Percentiles rank a stretch among this genome's conserved stretches.
Conservation (phyloP, 1,139 yeast species). For the Hyphopichia pseudoburtonii region DNA sequence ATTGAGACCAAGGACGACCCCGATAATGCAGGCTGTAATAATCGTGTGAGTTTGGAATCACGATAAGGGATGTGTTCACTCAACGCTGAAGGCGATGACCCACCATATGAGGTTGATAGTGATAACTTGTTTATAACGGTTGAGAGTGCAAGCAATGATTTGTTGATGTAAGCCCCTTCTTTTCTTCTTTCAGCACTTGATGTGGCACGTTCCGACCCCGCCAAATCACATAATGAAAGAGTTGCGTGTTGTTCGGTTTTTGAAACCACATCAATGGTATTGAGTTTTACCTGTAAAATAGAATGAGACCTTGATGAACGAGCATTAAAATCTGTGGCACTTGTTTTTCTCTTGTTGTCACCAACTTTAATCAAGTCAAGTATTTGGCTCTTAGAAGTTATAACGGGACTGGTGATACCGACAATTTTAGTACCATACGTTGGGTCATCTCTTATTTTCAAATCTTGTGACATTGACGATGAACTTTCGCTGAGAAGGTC, state of each 20-base stretch:
- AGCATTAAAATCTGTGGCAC: conserved; percentile 84
- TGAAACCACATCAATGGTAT: conserved; percentile 37
- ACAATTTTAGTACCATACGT: conserved; percentile 70
- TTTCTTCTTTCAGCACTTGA: conserved; percentile 78
- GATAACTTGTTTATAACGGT: conserved; percentile 84
- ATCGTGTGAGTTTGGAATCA: conserved; percentile 85
- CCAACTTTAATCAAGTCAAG: conserved; percentile 64
- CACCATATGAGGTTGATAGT: conserved; percentile 18
- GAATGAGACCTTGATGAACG: conserved; percentile 93
- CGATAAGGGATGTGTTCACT: conserved; percentile 80
- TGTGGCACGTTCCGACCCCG: conserved; percentile 93
- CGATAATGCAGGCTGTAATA: conserved; percentile 87
- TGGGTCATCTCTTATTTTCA: conserved; percentile 75
- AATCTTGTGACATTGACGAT: conserved; percentile 33
- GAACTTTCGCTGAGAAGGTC: conserved; percentile 55
- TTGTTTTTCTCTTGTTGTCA: conserved; percentile 73
- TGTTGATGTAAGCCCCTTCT: conserved; percentile 91
- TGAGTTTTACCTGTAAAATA: conserved; percentile 69
- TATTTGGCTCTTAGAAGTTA: conserved; percentile 58
- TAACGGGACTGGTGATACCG: conserved; percentile 68
- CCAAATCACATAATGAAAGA: conserved; percentile 87
- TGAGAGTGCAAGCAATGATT: conserved; percentile 83
- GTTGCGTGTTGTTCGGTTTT: conserved; percentile 56
- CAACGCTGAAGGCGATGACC: conserved; percentile 14
- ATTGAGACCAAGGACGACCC: conserved; percentile 87